phyloP scores from a whole-genome alignment of 768 basidiomycete genomes.

The Pulveroboletus frians region DNA sequence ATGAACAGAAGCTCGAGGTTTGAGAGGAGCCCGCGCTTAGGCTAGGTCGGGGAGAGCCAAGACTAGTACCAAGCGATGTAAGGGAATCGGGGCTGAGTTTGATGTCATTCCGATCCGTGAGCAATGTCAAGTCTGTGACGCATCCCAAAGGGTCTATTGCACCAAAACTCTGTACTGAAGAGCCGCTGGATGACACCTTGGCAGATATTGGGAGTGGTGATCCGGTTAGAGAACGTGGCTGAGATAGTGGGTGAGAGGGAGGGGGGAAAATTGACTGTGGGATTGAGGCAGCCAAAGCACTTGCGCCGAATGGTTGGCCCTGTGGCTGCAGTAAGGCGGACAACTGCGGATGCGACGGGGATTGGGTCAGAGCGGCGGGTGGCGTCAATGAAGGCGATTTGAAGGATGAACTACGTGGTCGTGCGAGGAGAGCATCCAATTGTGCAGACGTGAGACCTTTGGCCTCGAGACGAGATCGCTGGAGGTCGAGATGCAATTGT shows the following conservation, averaged over 20 bases:
- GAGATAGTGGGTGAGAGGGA: slow-evolving; percentile 21
- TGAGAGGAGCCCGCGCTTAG: slow-evolving; percentile 28
- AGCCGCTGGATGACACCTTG: slow-evolving; percentile 18
- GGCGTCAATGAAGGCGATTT: slow-evolving; percentile 22
- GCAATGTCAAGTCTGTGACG: slow-evolving; percentile 20
- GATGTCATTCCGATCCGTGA: slow-evolving; percentile 23
- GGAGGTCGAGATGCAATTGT: slow-evolving; percentile 21
- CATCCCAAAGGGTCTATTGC: slow-evolving; percentile 6
- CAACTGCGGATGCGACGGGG: slow-evolving; percentile 18
- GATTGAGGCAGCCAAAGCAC: slow-evolving; percentile 14
- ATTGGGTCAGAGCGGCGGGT: slow-evolving; percentile 13
- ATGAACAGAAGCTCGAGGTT: slow-evolving; percentile 22
- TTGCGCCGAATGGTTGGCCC: slow-evolving; percentile 12
- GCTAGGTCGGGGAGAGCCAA: slow-evolving; percentile 24
- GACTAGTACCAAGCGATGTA: slow-evolving; percentile 22
- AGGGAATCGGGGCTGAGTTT: slow-evolving; percentile 25
- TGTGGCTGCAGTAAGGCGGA: slow-evolving; percentile 17
- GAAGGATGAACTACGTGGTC: slow-evolving; percentile 21
- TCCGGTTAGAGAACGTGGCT: slow-evolving; percentile 26
- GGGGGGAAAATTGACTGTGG: slow-evolving; percentile 21
- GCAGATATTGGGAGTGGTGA: slow-evolving; percentile 25
- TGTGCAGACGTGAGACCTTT: slow-evolving; percentile 25
- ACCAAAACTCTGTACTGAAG: slow-evolving; percentile 18
- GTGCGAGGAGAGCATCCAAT: slow-evolving; percentile 26
- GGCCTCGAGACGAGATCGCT: slow-evolving; percentile 24